Conservation (phyloP, 768 basidiomycete species). For the Termitomyces sp. region DNA sequence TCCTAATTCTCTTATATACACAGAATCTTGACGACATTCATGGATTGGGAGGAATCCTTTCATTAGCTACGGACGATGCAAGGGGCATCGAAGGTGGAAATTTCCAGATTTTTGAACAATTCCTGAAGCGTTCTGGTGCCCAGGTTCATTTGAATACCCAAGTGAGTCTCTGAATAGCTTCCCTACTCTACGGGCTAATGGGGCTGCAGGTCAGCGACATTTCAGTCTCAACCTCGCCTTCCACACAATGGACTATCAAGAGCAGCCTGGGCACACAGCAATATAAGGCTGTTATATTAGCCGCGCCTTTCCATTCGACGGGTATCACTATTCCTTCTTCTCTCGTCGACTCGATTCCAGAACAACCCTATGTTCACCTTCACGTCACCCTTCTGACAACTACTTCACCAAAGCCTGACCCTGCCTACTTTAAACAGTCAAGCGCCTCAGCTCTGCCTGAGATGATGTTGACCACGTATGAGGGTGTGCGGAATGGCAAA, state of each 20-base stretch:
- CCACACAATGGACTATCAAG: slow-evolving; percentile 50
- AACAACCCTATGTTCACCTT: slow-evolving; percentile 76
- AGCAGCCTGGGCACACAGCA: slow-evolving; percentile 40
- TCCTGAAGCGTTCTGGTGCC: slow-evolving; percentile 68
- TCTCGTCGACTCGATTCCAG: slow-evolving; percentile 51
- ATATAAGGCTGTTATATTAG: slow-evolving; percentile 80
- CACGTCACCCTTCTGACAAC: slow-evolving; percentile 92
- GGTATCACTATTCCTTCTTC: slow-evolving; percentile 48
- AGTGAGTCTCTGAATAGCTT: slow-evolving; percentile 31
- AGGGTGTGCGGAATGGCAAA: slow-evolving; percentile 51
- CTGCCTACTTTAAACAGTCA: slow-evolving; percentile 66
- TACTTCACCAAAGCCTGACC: slow-evolving; percentile 51
- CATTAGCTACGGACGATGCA: slow-evolving; percentile 71
- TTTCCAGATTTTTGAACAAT: slow-evolving; percentile 78
- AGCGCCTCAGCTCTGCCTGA: slow-evolving; percentile 44
- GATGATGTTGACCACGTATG: slow-evolving; percentile 70
- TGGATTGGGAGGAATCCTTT: slow-evolving; percentile 66
- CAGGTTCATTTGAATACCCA: slow-evolving; percentile 66
- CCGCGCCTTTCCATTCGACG: slow-evolving; percentile 79
- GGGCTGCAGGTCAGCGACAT: slow-evolving; percentile 49
- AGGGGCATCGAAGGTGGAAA: slow-evolving; percentile 74
- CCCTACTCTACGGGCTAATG: not conserved
- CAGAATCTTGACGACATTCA: slow-evolving; percentile 72
- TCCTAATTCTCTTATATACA: not conserved
- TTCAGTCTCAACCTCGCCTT: slow-evolving; percentile 33